Conservation (phyloP, 202 grass and related monocot species). For the Bolboschoenoplectus hybrid region DNA sequence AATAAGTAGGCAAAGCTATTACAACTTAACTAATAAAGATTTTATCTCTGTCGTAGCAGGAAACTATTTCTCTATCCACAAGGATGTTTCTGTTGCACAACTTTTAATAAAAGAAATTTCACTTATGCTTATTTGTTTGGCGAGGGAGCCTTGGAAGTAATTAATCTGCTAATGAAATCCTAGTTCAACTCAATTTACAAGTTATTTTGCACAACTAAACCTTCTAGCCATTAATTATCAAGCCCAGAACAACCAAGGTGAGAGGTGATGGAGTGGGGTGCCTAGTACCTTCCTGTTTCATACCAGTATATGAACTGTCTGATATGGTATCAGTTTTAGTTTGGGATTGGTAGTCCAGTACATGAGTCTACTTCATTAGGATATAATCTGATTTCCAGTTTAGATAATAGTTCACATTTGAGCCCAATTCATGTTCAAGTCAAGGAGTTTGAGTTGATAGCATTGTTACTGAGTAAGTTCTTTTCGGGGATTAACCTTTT, state of each 20-base stretch:
- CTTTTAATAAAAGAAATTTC: background rate
- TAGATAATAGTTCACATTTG: too few relatives aligned
- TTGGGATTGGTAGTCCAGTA: background rate
- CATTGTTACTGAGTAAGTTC: background rate
- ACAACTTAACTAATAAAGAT: background rate
- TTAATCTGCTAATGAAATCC: background rate
- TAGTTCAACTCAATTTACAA: background rate
- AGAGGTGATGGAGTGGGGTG: background rate
- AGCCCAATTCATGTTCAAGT: background rate
- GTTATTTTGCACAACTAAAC: background rate
- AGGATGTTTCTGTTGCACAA: background rate
- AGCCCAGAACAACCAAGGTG: background rate
- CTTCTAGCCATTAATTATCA: background rate
- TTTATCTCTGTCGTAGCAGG: background rate
- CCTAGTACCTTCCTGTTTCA: background rate
- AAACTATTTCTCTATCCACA: background rate
- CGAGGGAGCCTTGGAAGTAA: background rate
- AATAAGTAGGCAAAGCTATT: background rate
- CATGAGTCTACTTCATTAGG: too few relatives aligned
- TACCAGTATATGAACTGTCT: background rate
- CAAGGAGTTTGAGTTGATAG: background rate
- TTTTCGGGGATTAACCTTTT: background rate
- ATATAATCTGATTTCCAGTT: too few relatives aligned
- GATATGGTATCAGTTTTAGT: background rate
- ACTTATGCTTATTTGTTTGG: background rate